phyloP scores from a whole-genome alignment of 2,329 filamentous ascomycete species.

The Pyrenophora tritici-repentis region DNA sequence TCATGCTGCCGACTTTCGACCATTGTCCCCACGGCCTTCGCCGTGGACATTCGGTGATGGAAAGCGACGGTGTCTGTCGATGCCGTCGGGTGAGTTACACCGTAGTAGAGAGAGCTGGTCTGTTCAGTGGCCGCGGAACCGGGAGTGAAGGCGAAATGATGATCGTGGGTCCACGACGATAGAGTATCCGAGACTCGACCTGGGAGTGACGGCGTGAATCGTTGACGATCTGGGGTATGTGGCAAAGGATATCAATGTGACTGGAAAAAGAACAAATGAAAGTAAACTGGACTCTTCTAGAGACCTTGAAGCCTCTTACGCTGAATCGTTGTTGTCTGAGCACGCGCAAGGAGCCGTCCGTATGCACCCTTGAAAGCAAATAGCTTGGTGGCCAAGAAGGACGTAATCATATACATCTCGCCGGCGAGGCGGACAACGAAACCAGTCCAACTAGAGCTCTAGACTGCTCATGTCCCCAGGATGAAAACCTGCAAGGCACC shows the following conservation, averaged over 20 bases:
- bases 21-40: slow-evolving; percentile 16
- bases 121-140: background rate
- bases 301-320: background rate
- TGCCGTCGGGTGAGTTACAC: background rate
- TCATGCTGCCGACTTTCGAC: slow-evolving; percentile 36
- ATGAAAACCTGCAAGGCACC: slow-evolving; percentile 9
- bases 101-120: background rate
- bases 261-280: background rate
- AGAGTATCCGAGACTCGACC: slow-evolving; percentile 4
- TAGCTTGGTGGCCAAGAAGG: slow-evolving; percentile 3
- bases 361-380: slow-evolving; percentile 1
- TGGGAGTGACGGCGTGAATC: slow-evolving; percentile 4
- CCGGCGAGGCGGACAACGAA: slow-evolving; percentile 3
- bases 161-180: slow-evolving; percentile 10
- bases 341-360: slow-evolving; percentile 1
- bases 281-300: background rate
- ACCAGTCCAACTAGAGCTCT: slow-evolving; percentile 6
- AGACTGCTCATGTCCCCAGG: slow-evolving; percentile 3
- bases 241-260: background rate
- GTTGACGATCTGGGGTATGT: background rate
- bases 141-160: background rate
- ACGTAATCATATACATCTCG: slow-evolving; percentile 3
- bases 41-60: slow-evolving; percentile 1
- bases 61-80: background rate
- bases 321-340: slow-evolving; percentile 1